Evolutionary conservation across 257 asterid species (phyloP).

Genomic region (Rubia yunnanensis): DNA sequence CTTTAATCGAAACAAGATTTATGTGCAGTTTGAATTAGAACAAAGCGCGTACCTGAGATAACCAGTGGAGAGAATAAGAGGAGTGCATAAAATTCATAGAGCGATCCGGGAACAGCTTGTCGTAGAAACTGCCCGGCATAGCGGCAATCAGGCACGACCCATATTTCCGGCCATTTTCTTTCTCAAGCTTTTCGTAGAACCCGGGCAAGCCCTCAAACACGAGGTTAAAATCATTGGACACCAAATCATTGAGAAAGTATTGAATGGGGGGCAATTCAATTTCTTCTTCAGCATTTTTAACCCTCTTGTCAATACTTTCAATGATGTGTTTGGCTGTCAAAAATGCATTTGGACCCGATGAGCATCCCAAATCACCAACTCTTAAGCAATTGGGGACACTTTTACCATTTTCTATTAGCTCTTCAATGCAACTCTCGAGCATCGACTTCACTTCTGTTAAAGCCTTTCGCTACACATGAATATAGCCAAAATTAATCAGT

Average conservation of each 20-base stretch:
- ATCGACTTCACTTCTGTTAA: background rate
- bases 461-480: background rate
- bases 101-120: slow-evolving; percentile 2
- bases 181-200: background rate
- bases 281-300: background rate
- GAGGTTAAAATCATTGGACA: slow-evolving; percentile 9
- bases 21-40: too few relatives aligned
- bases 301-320: background rate
- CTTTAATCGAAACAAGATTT: too few relatives aligned
- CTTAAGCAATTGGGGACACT: background rate
- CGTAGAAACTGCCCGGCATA: slow-evolving; percentile 13
- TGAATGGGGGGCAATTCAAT: background rate
- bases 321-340: background rate
- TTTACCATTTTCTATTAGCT: background rate
- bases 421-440: background rate
- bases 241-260: slow-evolving; percentile 9
- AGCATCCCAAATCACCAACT: slow-evolving; percentile 18
- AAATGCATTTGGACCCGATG: slow-evolving; percentile 18
- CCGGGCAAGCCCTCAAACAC: slow-evolving; percentile 5
- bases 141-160: slow-evolving; percentile 7
- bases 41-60: slow-evolving; percentile 22
- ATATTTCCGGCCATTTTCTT: background rate
- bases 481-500: background rate
- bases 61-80: slow-evolving; percentile 17
- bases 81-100: slow-evolving; percentile 15